Conservation (phyloP, 1,284 basidiomycete species). For the Pseudozyma sp. region DNA sequence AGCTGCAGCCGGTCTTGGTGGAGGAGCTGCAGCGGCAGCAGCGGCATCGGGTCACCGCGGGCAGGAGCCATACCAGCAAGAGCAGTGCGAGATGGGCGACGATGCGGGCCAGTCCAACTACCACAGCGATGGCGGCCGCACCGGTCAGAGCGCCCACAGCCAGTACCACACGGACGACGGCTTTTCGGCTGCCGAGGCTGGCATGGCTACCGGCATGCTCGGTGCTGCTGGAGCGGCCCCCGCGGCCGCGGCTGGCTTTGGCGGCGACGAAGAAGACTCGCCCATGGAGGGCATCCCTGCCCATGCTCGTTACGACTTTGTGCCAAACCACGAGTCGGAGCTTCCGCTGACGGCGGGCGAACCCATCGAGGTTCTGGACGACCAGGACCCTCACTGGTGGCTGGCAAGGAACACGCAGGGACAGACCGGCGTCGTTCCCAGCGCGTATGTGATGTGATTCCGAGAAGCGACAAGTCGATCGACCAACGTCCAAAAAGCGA, state of each 20-base stretch:
- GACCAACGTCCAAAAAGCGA: not conserved
- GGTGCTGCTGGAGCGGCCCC: slow-evolving; percentile 9
- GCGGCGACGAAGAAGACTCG: slow-evolving; percentile 40
- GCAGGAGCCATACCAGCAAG: slow-evolving; percentile 70
- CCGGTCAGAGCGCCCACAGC: slow-evolving; percentile 36
- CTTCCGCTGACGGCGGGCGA: slow-evolving; percentile 57
- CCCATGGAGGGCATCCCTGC: slow-evolving; percentile 58
- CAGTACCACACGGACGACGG: slow-evolving; percentile 68
- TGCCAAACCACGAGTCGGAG: slow-evolving; percentile 61
- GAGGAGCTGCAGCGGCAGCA: slow-evolving; percentile 27
- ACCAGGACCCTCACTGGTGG: slow-evolving; percentile 64
- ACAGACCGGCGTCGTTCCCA: slow-evolving; percentile 59
- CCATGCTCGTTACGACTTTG: slow-evolving; percentile 62
- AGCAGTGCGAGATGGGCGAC: slow-evolving; percentile 47
- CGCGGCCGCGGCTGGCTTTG: slow-evolving; percentile 74
- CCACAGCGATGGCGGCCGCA: slow-evolving; percentile 53
- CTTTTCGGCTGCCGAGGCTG: slow-evolving; percentile 35
- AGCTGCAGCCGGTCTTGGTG: slow-evolving; percentile 20
- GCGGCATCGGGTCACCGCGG: slow-evolving; percentile 63
- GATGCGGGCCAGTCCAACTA: slow-evolving; percentile 69
- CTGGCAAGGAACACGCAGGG: slow-evolving; percentile 54
- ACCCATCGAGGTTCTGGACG: slow-evolving; percentile 59
- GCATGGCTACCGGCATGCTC: slow-evolving; percentile 10
- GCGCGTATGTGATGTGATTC: slow-evolving; percentile 58
- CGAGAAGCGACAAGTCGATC: not conserved